Evolutionary conservation across 192 early-diverging fungal species (phyloP), one percentile per base, ranked within the genome.

Genomic region (Linnemannia schmuckeri): DNA sequence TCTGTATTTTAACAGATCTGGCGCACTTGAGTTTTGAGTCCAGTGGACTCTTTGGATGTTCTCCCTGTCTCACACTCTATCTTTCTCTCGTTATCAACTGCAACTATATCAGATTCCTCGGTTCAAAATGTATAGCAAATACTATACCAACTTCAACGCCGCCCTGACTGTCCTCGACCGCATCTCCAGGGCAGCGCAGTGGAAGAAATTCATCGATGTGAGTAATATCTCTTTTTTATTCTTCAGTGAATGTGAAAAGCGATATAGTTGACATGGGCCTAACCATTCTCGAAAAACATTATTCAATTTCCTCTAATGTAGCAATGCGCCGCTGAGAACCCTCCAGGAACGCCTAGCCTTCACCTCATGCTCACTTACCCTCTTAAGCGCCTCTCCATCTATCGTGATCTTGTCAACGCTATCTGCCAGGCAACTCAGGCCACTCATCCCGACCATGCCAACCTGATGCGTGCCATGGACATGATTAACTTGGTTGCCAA

Each of bases 71-170:
- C 52, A 35, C 33, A 18, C 3, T 20, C 35, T 55, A 15, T 40
- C 38, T 22, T 0, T 66, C 40, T 66, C 40, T 70, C 37, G 22
- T 61, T 46, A 46, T 13, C 42, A 44, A 44, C 42, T 44, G 42
- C 42, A 10, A 9, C 42, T 46, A 75, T 1, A 74, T 63, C n/a
- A 85, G 79, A 87, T 87, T 30, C 85, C 85, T 37, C 55, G 33
- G 49, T 87, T 87, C 80, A 87, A 81, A 73, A 78, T 87, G 22
- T 87, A 87, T 44, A 87, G 85, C 79, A 78, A 55, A 42, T 87
- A 87, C 40, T 87, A 75, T 47, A 78, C 80, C 18, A 87, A 87
- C 80, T 87, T 87, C 35, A 79, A 87, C 20, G 46, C 70, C 3
- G 79, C 85, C 10, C 35, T 87, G 15, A 81, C 79, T 1, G 76